Base-by-base conservation (phyloP, 2,329 filamentous ascomycete genomes). In the Trichophyton benhamiae region DNA sequence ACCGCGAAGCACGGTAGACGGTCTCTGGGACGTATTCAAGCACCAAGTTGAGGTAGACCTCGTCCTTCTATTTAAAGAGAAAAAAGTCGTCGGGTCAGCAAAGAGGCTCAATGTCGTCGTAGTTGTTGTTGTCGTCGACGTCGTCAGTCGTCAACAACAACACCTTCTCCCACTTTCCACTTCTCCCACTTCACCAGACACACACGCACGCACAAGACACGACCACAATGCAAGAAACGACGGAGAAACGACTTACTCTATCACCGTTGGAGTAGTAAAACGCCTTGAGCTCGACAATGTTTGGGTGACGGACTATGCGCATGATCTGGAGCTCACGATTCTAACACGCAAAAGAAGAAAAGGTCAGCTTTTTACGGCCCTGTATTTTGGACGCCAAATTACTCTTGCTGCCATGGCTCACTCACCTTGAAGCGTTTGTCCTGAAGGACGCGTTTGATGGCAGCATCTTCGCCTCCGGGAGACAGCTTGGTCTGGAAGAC, bases 261-360 rank as follows among this genome's bases (percentile, higher is more conserved):
- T 99, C 94, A 72, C 94, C 94, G 74, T 97, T 99, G 69, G 92
- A 96, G 79, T 97, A 99, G 79, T 96, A 99, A 79, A 99, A 99
- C 60, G 94, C 94, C 80, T 99, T 99, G 66, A 99, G 82, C 76
- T 97, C 91, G 64, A 99, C 94, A 70, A 99, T 97, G 78, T 99
- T 99, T 61, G 94, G 94, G 76, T 99, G 94, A 72, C 92, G 87
- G 71, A 99, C 94, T 73, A 99, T 99, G 73, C 94, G 88, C 94
- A 99, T 99, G 74, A 99, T 99, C 76, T 99, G 94, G 68, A 99
- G 83, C 76, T 99, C 94, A 77, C 94, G 91, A 75, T 99, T 99
- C 94, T 99, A 30, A 30, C 27, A 74, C 57, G 52, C 60, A 46
- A 9, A 22, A 38, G 11, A 13, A 11, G 8, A 33, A 33, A 33